Conservation (phyloP, 176 grass and related monocot species). For the Rhipidocladum racemiflorum region DNA sequence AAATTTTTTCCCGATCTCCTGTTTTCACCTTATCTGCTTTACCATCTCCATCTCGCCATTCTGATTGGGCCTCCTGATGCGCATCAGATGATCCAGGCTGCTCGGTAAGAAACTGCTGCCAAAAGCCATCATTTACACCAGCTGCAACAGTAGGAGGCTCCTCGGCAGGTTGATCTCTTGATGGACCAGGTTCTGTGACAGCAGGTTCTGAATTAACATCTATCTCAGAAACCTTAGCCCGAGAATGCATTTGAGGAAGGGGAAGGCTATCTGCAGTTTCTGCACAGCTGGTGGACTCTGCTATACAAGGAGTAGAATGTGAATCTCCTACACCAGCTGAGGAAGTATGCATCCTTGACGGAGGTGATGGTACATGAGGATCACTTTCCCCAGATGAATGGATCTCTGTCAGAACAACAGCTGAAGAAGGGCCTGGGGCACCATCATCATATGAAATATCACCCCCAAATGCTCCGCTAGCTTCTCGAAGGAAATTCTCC, state of each 20-base stretch:
- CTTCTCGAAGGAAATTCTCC: constrained; percentile 78
- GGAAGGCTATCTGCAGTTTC: constrained; percentile 59
- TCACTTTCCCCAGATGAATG: constrained; percentile 70
- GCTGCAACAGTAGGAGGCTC: constrained; percentile 18
- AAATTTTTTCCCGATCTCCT: constrained; percentile 31
- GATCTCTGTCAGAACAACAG: constrained; percentile 59
- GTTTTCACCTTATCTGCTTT: constrained; percentile 39
- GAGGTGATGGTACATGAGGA: constrained; percentile 16
- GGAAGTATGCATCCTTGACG: constrained; percentile 35
- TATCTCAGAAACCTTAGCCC: constrained; percentile 64
- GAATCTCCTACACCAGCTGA: constrained; percentile 54
- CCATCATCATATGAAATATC: constrained; percentile 58
- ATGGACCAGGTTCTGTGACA: constrained; percentile 50
- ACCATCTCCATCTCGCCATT: constrained; percentile 51
- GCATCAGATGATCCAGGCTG: constrained; percentile 48
- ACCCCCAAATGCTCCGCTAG: constrained; percentile 54
- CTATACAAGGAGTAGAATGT: constrained; percentile 50
- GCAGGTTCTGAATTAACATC: constrained; percentile 87
- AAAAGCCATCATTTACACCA: constrained; percentile 81
- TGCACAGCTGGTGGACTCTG: constrained; percentile 57
- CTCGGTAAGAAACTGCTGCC: constrained; percentile 94
- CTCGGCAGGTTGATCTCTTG: constrained; percentile 41
- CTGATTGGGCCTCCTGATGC: constrained; percentile 73
- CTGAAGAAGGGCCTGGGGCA: constrained; percentile 42
- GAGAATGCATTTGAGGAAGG: constrained; percentile 35